These are phyloP conservation scores for Pyricularia pennisetigena DNA, from an alignment of 2,329 filamentous ascomycete species.

Conservation along the genomic window DNA sequence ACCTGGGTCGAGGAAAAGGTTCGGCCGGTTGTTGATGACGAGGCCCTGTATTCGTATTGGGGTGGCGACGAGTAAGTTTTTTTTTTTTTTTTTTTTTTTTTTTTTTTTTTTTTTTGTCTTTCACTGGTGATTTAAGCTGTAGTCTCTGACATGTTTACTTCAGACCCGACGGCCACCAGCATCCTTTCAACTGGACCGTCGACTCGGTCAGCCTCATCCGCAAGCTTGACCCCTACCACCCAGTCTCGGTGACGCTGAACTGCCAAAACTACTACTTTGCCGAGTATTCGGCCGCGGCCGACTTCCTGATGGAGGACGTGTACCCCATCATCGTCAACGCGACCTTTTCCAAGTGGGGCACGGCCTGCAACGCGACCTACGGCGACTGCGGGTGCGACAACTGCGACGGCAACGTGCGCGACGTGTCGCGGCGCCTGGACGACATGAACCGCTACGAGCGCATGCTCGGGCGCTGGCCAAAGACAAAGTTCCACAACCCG, in stretches of 20 bases:
- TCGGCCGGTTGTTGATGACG: neutral
- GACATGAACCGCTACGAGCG: constrained; percentile 25
- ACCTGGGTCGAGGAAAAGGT: constrained; percentile 13
- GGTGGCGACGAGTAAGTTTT: constrained; percentile 26
- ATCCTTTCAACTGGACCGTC: constrained; percentile 1
- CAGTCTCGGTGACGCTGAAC: constrained; percentile 48
- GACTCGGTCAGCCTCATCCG: constrained; percentile 25
- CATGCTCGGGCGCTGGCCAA: constrained; percentile 31
- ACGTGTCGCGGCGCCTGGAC: constrained; percentile 35
- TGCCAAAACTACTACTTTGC: constrained; percentile 52
- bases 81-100: neutral
- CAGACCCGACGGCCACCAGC: constrained; percentile 4
- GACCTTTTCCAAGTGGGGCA: constrained; percentile 44
- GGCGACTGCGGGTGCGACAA: constrained; percentile 56
- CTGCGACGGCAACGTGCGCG: constrained; percentile 41
- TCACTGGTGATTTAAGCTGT: neutral
- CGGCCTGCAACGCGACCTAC: constrained; percentile 46
- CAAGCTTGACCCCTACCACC: constrained; percentile 49
- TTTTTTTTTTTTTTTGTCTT: neutral
- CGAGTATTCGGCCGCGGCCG: constrained; percentile 41
- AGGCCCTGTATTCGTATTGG: constrained; percentile 15
- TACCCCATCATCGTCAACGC: constrained; percentile 51
- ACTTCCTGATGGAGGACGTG: constrained; percentile 49
- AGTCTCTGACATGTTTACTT: neutral
- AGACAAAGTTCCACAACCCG: constrained; percentile 32